Percentiles rank a stretch among this genome's conserved stretches.
Evolutionary conservation across 768 basidiomycete genomes (phyloP).

Genomic region (Baorangia bicolor): DNA sequence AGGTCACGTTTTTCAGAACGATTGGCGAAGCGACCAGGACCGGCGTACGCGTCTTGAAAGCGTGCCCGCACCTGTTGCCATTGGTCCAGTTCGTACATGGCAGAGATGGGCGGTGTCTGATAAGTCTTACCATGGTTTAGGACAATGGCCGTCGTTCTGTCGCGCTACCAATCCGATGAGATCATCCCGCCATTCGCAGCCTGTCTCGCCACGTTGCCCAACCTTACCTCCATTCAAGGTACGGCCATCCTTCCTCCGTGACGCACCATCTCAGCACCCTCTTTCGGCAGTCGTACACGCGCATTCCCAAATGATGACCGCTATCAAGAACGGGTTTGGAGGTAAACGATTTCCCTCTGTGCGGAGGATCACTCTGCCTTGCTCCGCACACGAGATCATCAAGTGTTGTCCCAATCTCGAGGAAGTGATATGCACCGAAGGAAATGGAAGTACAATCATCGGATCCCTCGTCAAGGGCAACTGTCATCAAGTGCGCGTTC

Average conservation of each 20-base stretch:
- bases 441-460: constrained; percentile 1
- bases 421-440: constrained; percentile 6
- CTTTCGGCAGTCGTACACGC: constrained; percentile 3
- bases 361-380: constrained; percentile 6
- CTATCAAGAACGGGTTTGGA: constrained; percentile 9
- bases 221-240: constrained; percentile 11
- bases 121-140: background rate
- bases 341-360: constrained; percentile 6
- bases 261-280: background rate
- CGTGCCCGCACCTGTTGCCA: constrained; percentile 1
- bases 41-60: background rate
- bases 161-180: background rate
- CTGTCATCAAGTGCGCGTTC: background rate
- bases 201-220: constrained; percentile 2
- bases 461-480: constrained; percentile 4
- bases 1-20: background rate
- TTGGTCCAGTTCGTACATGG: constrained; percentile 5
- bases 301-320: background rate
- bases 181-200: constrained; percentile 8
- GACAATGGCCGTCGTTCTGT: background rate
- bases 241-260: background rate
- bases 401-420: constrained; percentile 11
- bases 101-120: too few species aligned
- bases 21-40: background rate
- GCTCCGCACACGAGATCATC: constrained; percentile 7